Conservation (phyloP, 148 eudicot species). For the Vaccinium macrocarpon region DNA sequence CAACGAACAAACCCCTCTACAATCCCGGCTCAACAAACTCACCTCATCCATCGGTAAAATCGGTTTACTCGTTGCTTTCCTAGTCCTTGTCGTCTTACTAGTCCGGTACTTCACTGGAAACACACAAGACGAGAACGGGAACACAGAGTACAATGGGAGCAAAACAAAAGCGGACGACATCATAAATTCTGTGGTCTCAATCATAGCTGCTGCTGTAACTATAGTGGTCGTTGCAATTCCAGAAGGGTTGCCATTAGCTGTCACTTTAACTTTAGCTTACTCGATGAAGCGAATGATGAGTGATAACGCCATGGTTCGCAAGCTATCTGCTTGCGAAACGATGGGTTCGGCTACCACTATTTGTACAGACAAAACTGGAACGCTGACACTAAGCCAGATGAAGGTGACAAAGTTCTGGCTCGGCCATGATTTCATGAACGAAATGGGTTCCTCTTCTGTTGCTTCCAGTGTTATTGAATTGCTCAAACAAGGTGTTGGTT, state of each 20-base stretch:
- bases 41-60: conserved; percentile 10
- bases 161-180: neutral
- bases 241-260: neutral
- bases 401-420: conserved; percentile 2
- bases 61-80: neutral
- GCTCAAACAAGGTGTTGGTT: neutral
- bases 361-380: conserved; percentile 16
- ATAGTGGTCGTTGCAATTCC: neutral
- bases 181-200: neutral
- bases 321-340: conserved; percentile 17
- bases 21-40: conserved; percentile 4
- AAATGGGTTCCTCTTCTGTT: neutral
- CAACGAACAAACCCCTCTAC: conserved; percentile 3
- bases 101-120: neutral
- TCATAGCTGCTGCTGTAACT: neutral
- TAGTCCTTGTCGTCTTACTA: neutral
- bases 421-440: neutral
- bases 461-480: neutral
- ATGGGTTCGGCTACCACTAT: conserved; percentile 15
- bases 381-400: conserved; percentile 14
- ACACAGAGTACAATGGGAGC: neutral
- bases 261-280: conserved; percentile 9
- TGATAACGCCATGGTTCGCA: conserved; percentile 16
- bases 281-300: conserved; percentile 13
- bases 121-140: neutral